Conservation (phyloP, 768 basidiomycete species). For the Suillus bovinus region DNA sequence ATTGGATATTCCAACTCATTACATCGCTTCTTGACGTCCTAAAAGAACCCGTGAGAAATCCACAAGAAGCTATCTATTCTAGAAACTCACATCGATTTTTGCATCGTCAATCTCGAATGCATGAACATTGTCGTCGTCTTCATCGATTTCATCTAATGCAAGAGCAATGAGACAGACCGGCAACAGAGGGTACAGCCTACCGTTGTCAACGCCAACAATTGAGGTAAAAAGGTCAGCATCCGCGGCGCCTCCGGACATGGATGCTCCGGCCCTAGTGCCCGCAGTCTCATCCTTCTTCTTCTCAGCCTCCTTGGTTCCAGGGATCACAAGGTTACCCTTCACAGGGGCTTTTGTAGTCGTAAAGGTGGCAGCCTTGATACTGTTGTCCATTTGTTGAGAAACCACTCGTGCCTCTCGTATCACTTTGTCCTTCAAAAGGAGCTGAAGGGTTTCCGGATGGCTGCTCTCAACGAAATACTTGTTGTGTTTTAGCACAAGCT, state of each 20-base stretch:
- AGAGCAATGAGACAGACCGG: neutral
- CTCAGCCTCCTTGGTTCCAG: conserved; percentile 75
- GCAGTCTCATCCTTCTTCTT: conserved; percentile 67
- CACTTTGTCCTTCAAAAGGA: conserved; percentile 80
- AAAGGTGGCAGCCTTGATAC: conserved; percentile 74
- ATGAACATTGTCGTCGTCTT: conserved; percentile 96
- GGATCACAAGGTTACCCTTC: conserved; percentile 81
- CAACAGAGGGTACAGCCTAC: conserved; percentile 40
- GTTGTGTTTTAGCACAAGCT: conserved; percentile 97
- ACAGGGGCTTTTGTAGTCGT: conserved; percentile 82
- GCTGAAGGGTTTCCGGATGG: conserved; percentile 90
- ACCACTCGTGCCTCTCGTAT: conserved; percentile 85
- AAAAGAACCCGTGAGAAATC: conserved; percentile 10
- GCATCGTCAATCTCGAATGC: conserved; percentile 94
- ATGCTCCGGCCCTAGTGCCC: conserved; percentile 30
- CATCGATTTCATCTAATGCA: conserved; percentile 85
- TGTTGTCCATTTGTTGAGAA: conserved; percentile 66
- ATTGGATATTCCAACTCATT: conserved; percentile 97
- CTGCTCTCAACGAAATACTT: conserved; percentile 96
- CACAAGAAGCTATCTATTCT: conserved; percentile 4
- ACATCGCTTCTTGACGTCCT: conserved; percentile 96
- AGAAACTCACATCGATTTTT: conserved; percentile 78
- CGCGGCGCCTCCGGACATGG: conserved; percentile 31
- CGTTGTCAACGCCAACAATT: conserved; percentile 91
- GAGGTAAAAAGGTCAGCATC: conserved; percentile 90